Evolutionary conservation across 1,139 yeast species (phyloP).

Genomic region (Suhomyces terraborum): DNA sequence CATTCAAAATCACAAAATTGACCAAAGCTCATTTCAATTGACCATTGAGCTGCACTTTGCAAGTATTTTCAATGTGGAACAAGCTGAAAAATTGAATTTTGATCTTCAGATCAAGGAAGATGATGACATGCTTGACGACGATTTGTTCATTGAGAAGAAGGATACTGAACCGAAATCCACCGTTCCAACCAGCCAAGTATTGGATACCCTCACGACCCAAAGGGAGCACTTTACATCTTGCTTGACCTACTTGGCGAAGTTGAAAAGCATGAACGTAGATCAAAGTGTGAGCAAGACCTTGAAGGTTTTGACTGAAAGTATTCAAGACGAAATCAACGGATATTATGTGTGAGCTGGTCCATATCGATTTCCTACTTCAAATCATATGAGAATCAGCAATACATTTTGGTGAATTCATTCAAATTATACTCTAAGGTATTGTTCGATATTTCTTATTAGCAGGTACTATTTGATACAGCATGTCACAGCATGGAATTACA

Average conservation of each 20-base stretch:
- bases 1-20: not conserved
- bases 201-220: constrained; percentile 1
- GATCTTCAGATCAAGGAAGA: constrained; percentile 14
- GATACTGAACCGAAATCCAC: not conserved
- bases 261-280: constrained; percentile 5
- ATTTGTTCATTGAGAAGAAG: constrained; percentile 17
- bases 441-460: no score
- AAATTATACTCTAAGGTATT: no score
- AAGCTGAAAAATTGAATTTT: constrained; percentile 12
- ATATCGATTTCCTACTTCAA: not conserved
- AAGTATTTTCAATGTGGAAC: constrained; percentile 17
- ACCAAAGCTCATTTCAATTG: constrained; percentile 11
- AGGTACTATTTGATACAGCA: no score
- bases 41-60: constrained; percentile 19
- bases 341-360: constrained; percentile 11
- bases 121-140: constrained; percentile 19
- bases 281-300: constrained; percentile 1
- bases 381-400: no score
- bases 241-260: constrained; percentile 2
- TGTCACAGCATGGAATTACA: no score
- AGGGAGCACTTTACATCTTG: constrained; percentile 1
- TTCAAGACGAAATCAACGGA: constrained; percentile 17
- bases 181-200: constrained; percentile 4
- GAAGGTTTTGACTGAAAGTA: constrained; percentile 15
- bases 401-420: no score